Conservation (phyloP, 2,329 filamentous ascomycete species). For the Fusarium secorum region DNA sequence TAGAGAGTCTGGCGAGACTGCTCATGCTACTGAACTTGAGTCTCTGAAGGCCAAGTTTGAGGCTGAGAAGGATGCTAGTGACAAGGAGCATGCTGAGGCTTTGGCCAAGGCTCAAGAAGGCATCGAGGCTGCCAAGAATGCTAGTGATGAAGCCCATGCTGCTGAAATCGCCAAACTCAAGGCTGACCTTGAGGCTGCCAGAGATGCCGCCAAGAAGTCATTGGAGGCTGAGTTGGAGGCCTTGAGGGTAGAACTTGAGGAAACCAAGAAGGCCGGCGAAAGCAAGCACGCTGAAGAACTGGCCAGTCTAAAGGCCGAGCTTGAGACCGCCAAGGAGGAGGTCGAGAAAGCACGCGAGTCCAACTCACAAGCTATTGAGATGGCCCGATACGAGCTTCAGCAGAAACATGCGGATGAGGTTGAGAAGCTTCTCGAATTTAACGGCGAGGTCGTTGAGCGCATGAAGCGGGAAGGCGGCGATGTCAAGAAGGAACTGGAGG, state of each 20-base stretch:
- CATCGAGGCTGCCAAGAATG: constrained; percentile 45
- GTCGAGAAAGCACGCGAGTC: constrained; percentile 55
- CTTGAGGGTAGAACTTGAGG: constrained; percentile 52
- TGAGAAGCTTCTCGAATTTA: constrained; percentile 54
- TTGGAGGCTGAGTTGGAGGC: constrained; percentile 50
- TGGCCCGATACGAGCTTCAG: constrained; percentile 55
- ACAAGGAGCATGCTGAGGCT: constrained; percentile 43
- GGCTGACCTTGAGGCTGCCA: constrained; percentile 42
- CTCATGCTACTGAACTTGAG: constrained; percentile 46
- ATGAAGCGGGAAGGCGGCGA: constrained; percentile 51
- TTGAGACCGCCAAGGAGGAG: constrained; percentile 46
- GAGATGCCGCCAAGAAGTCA: constrained; percentile 44
- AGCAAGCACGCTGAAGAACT: constrained; percentile 48
- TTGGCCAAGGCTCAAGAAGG: constrained; percentile 46
- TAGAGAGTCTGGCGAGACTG: constrained; percentile 45
- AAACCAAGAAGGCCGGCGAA: constrained; percentile 52
- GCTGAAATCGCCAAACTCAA: constrained; percentile 45
- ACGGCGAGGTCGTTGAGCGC: constrained; percentile 52
- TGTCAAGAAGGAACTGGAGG: constrained; percentile 55
- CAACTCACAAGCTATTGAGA: constrained; percentile 56
- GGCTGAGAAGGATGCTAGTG: constrained; percentile 53
- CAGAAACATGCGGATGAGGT: constrained; percentile 57
- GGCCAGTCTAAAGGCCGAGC: constrained; percentile 44
- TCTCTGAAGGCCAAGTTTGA: constrained; percentile 54
- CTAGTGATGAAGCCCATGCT: constrained; percentile 43